Conservation (phyloP, 768 basidiomycete species). For the Russula dissimulans region DNA sequence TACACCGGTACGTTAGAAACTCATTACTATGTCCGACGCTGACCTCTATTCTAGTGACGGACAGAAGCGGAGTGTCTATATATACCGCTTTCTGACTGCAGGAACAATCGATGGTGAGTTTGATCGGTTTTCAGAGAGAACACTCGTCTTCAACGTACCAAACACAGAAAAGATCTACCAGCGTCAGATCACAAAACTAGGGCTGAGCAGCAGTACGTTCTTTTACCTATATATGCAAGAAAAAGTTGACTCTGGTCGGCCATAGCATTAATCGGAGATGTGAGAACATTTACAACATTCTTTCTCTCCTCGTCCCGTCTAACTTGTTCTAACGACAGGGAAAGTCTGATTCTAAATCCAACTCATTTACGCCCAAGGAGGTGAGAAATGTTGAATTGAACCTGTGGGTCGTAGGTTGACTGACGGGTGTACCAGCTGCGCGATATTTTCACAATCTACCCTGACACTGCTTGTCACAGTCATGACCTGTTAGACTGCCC, state of each 20-base stretch:
- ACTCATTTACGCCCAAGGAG: conserved; percentile 82
- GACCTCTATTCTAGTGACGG: conserved; percentile 56
- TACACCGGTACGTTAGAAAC: conserved; percentile 57
- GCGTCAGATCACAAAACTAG: conserved; percentile 89
- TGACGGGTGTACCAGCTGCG: conserved; percentile 47
- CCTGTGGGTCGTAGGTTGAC: conserved; percentile 8
- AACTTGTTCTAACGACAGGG: conserved; percentile 24
- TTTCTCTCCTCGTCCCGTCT: conserved; percentile 9
- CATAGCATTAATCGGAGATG: conserved; percentile 65
- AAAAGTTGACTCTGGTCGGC: conserved; percentile 2
- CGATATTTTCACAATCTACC: conserved; percentile 86
- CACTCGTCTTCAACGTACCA: neutral
- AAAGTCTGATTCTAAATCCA: conserved; percentile 53
- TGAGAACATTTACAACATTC: conserved; percentile 26
- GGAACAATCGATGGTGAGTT: conserved; percentile 79
- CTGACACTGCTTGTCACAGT: conserved; percentile 74
- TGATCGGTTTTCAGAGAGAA: neutral
- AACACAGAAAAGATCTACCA: conserved; percentile 80
- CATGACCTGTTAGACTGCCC: conserved; percentile 84
- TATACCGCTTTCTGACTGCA: conserved; percentile 78
- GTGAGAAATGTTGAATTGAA: conserved; percentile 34
- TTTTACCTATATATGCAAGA: conserved; percentile 18
- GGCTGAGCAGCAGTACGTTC: conserved; percentile 71
- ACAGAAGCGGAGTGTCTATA: conserved; percentile 84
- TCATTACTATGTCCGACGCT: conserved; percentile 4